Evolutionary conservation across 169 alveolate genomes (phyloP), one percentile per base, ranked within the genome.

Genomic region (Cardiosporidium cionae): DNA sequence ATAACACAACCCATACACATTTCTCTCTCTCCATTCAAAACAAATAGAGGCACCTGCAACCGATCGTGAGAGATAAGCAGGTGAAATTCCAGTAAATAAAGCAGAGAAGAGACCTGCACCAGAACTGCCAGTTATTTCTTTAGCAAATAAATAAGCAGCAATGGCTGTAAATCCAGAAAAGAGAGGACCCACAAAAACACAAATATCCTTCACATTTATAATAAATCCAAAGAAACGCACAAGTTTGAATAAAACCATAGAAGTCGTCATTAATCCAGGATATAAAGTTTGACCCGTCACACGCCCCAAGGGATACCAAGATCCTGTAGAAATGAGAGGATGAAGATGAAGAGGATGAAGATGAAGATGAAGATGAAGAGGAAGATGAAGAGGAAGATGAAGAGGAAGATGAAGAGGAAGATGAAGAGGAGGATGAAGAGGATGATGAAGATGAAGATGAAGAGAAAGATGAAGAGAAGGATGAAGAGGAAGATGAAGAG

Each of bases 261-360:
- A 87, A 1, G 98, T 94, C 16, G 92, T 82, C 99, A 97, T 97
- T 67, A 97, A 82, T 7, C 99, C 99, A 22, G 99, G 99, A 80
- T 92, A 97, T 28, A 95, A 86, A 0, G 99, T 97, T 53, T 96
- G 98, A 22, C 99, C 99, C 52, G 96, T 92, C 62, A 88, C 91
- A 73, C 99, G 89, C 7, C 99, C 99, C 7, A 96, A 87, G 4
- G 99, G 99, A 80, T 94, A 96, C 99, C 99, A 96, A 66, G 95
- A 87, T 53, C 88, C 95, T 32, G 91, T 52, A 6, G 35, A 52
- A 31, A 33, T 27, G 7, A 3, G 36, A 28, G 31, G 27, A 52
- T 35, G 23, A 28, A 22, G 23, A 16, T 0, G n/a, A n/a, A n/a
- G n/a, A n/a, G n/a, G n/a, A n/a, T n/a, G n/a, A n/a, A n/a, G n/a